Evolutionary conservation across 148 eudicot genomes (phyloP).

Genomic region (Spergularia marina): DNA sequence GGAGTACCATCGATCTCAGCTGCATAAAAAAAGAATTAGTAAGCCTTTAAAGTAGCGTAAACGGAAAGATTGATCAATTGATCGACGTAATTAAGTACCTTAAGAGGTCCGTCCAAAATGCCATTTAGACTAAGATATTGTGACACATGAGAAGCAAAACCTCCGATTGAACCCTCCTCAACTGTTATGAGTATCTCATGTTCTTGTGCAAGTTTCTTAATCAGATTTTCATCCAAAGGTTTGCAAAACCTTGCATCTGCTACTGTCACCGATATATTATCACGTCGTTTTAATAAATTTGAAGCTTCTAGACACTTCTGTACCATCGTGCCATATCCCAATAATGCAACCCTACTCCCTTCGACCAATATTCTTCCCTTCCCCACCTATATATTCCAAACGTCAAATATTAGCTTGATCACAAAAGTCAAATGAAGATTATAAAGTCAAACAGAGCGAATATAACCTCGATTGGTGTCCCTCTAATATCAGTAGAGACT

Average conservation of each 20-base stretch:
- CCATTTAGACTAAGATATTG: slow-evolving; percentile 63
- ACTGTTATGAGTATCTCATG: slow-evolving; percentile 64
- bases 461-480: slow-evolving; percentile 58
- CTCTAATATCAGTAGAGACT: slow-evolving; percentile 50
- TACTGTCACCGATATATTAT: slow-evolving; percentile 53
- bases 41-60: no score
- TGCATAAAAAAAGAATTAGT: no score
- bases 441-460: no score
- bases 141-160: slow-evolving; percentile 64
- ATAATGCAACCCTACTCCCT: slow-evolving; percentile 57
- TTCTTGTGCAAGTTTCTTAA: slow-evolving; percentile 52
- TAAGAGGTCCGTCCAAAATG: slow-evolving; percentile 59
- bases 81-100: slow-evolving; percentile 40
- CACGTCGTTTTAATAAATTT: slow-evolving; percentile 31
- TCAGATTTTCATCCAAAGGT: slow-evolving; percentile 62
- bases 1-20: slow-evolving; percentile 72
- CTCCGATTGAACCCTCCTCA: slow-evolving; percentile 78
- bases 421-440: no score
- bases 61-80: no score
- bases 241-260: slow-evolving; percentile 81
- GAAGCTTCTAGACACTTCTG: slow-evolving; percentile 67
- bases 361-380: slow-evolving; percentile 65
- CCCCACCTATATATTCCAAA: slow-evolving; percentile 53
- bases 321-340: slow-evolving; percentile 65
- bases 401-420: neutral